These are phyloP conservation scores for Helotiales sp. DNA, from an alignment of 2,329 filamentous ascomycete genomes.

Conservation along the genomic window DNA sequence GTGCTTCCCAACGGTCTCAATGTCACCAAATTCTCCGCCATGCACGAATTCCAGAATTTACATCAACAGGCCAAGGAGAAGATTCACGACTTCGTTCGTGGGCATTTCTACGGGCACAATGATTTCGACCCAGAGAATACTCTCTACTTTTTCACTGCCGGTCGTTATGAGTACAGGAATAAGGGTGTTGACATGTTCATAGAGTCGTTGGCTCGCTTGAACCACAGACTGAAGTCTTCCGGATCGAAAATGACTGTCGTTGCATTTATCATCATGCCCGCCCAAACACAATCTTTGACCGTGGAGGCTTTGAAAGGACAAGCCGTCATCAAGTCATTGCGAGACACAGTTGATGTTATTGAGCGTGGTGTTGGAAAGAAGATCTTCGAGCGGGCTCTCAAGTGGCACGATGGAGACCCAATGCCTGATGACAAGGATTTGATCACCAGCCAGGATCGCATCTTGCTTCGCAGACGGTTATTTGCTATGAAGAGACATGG, in stretches of 20 bases:
- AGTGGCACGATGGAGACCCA: slow-evolving; percentile 93
- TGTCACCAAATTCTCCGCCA: slow-evolving; percentile 96
- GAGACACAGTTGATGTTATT: slow-evolving; percentile 91
- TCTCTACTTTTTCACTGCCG: slow-evolving; percentile 95
- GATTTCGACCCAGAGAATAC: slow-evolving; percentile 98
- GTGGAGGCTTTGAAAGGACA: slow-evolving; percentile 96
- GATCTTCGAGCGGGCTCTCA: slow-evolving; percentile 90
- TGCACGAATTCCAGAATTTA: slow-evolving; percentile 98
- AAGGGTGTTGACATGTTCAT: slow-evolving; percentile 99
- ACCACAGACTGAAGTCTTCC: slow-evolving; percentile 84
- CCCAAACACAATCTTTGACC: slow-evolving; percentile 91
- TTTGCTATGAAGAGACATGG: slow-evolving; percentile 96
- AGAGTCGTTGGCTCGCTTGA: slow-evolving; percentile 90
- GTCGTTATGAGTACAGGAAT: slow-evolving; percentile 96
- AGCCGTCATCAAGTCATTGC: slow-evolving; percentile 93
- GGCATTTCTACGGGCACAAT: slow-evolving; percentile 98
- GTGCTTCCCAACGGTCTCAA: slow-evolving; percentile 96
- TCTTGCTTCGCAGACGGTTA: slow-evolving; percentile 85
- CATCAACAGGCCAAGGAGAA: slow-evolving; percentile 97
- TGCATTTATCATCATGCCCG: slow-evolving; percentile 98
- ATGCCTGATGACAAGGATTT: slow-evolving; percentile 97
- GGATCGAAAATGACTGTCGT: slow-evolving; percentile 94
- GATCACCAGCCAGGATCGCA: slow-evolving; percentile 88
- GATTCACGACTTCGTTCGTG: slow-evolving; percentile 97
- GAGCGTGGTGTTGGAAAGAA: slow-evolving; percentile 91